phyloP scores from a whole-genome alignment of 2,329 filamentous ascomycete species.

The Colletotrichum sp. region DNA sequence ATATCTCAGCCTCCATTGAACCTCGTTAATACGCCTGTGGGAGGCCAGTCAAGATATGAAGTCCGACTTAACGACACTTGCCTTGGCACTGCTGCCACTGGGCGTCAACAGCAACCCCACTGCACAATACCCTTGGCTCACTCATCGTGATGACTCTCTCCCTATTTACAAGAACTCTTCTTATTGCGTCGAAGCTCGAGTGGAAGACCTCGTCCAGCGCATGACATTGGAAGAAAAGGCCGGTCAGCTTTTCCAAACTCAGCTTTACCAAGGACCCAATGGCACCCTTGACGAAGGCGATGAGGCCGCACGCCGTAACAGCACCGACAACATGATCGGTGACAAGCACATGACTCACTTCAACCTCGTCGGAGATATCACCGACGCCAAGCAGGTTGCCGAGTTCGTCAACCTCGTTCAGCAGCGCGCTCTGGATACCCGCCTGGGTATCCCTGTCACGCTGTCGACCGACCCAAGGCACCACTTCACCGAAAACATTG shows the following conservation, averaged over 20 bases:
- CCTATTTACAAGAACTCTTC: conserved; percentile 34
- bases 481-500: conserved; percentile 46
- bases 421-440: conserved; percentile 43
- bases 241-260: conserved; percentile 51
- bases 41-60: background rate
- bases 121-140: background rate
- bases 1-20: background rate
- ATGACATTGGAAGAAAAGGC: conserved; percentile 55
- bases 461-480: conserved; percentile 54
- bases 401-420: conserved; percentile 49
- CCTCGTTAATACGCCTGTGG: background rate
- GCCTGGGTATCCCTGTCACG: conserved; percentile 54
- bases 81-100: background rate
- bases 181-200: conserved; percentile 47
- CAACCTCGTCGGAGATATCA: conserved; percentile 49
- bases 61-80: background rate
- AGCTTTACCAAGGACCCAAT: conserved; percentile 30
- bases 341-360: conserved; percentile 47
- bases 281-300: conserved; percentile 14
- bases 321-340: conserved; percentile 36
- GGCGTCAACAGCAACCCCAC: background rate
- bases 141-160: background rate
- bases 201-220: conserved; percentile 48
- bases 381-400: conserved; percentile 36
- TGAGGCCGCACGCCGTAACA: conserved; percentile 17